Conservation (phyloP, 257 asterid genomes). For the Gentiana dahurica region DNA sequence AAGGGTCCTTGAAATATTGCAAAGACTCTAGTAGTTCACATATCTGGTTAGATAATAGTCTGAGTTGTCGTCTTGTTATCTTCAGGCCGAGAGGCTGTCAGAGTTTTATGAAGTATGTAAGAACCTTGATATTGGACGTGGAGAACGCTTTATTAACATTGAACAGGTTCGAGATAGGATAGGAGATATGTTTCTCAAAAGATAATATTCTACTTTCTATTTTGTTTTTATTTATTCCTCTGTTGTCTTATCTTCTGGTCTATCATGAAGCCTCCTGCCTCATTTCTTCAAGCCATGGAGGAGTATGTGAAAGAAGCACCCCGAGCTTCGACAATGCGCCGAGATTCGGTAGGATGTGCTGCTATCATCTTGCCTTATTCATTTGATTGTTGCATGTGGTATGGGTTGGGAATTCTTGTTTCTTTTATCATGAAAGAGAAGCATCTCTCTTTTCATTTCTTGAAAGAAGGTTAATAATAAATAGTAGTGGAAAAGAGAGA, state of each 20-base stretch:
- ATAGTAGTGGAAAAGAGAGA: too few relatives aligned
- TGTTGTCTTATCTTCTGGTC: constrained; percentile 11
- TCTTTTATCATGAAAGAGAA: neutral
- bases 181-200: constrained; percentile 4
- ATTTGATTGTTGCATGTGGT: neutral
- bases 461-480: too few relatives aligned
- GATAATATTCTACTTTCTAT: neutral
- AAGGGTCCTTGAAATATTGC: neutral
- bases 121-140: constrained; percentile 80
- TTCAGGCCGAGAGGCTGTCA: constrained; percentile 87
- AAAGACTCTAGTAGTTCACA: neutral
- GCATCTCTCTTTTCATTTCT: too few relatives aligned
- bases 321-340: constrained; percentile 63
- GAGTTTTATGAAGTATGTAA: constrained; percentile 89
- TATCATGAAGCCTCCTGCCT: constrained; percentile 77
- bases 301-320: constrained; percentile 97
- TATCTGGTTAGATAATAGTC: neutral
- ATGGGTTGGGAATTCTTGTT: neutral
- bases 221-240: constrained; percentile 1
- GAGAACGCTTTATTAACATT: constrained; percentile 81
- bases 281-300: constrained; percentile 97
- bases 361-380: neutral
- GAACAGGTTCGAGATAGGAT: constrained; percentile 60
- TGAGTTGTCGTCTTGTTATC: constrained; percentile 10
- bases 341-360: constrained; percentile 46